These are phyloP conservation scores for Citrus sp. DNA, from an alignment of 345 rosid species.

Conservation along the genomic window DNA sequence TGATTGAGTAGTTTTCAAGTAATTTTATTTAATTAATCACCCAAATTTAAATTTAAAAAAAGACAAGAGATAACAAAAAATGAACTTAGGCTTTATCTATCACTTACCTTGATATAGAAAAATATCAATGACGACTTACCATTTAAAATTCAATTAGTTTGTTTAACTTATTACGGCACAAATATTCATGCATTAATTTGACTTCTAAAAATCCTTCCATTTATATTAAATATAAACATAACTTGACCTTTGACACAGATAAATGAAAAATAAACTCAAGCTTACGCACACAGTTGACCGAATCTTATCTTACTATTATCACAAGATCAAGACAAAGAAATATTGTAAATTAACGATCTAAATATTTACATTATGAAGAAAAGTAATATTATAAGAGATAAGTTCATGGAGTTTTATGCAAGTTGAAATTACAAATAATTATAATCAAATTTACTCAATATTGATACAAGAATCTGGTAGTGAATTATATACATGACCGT, in stretches of 20 bases:
- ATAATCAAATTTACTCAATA: too few relatives aligned
- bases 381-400: too few relatives aligned
- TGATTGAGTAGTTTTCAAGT: fast-evolving
- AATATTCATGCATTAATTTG: neutral
- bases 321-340: neutral
- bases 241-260: neutral
- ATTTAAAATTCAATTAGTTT: neutral
- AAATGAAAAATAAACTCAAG: neutral
- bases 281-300: neutral
- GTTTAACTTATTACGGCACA: neutral
- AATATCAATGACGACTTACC: too few relatives aligned
- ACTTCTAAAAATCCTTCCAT: neutral
- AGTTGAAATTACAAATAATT: neutral
- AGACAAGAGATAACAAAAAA: too few relatives aligned
- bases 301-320: neutral
- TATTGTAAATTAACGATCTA: neutral
- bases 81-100: fast-evolving
- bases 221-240: neutral
- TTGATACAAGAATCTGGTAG: neutral
- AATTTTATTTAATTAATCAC: fast-evolving
- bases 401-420: neutral
- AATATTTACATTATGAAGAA: neutral
- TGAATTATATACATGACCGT: too few relatives aligned
- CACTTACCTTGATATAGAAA: too few relatives aligned
- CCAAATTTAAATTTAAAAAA: fast-evolving